phyloP scores from a whole-genome alignment of 345 rosid species.

The Populus ilicifolia region DNA sequence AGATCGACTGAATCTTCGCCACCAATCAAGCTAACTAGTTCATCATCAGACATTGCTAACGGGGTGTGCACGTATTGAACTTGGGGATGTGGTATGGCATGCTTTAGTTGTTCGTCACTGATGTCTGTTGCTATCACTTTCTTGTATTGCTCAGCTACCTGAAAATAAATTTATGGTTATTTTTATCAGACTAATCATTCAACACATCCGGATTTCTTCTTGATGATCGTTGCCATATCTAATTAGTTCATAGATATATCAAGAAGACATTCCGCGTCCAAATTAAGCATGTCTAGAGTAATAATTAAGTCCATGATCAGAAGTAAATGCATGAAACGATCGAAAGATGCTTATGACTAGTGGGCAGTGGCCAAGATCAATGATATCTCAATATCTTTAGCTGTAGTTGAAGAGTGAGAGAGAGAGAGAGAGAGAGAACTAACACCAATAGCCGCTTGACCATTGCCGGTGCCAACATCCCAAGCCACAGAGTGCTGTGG shows the following conservation, averaged over 20 bases:
- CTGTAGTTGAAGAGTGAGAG: too few species aligned
- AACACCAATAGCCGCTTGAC: constrained; percentile 63
- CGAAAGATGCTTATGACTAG: too few species aligned
- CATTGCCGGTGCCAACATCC: constrained; percentile 73
- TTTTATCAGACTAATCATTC: too few species aligned
- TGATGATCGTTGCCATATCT: too few species aligned
- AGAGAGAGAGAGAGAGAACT: constrained; percentile 10
- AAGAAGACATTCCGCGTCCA: too few species aligned
- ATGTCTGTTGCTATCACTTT: constrained; percentile 56
- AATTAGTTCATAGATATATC: too few species aligned
- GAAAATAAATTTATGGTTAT: neutral
- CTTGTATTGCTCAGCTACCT: constrained; percentile 63
- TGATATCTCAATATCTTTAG: neutral
- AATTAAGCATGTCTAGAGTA: too few species aligned
- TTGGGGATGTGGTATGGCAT: constrained; percentile 39
- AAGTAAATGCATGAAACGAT: too few species aligned
- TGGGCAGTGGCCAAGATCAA: too few species aligned
- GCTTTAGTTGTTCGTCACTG: constrained; percentile 52
- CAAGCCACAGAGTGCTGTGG: constrained; percentile 49
- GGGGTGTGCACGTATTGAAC: constrained; percentile 55
- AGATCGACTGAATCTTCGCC: constrained; percentile 57
- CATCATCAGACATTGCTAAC: constrained; percentile 42
- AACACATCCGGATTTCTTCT: too few species aligned
- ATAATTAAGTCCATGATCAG: too few species aligned
- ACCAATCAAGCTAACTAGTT: constrained; percentile 42